Evolutionary conservation across 192 early-diverging fungal species (phyloP).

Genomic region (Umbelopsis sp.): DNA sequence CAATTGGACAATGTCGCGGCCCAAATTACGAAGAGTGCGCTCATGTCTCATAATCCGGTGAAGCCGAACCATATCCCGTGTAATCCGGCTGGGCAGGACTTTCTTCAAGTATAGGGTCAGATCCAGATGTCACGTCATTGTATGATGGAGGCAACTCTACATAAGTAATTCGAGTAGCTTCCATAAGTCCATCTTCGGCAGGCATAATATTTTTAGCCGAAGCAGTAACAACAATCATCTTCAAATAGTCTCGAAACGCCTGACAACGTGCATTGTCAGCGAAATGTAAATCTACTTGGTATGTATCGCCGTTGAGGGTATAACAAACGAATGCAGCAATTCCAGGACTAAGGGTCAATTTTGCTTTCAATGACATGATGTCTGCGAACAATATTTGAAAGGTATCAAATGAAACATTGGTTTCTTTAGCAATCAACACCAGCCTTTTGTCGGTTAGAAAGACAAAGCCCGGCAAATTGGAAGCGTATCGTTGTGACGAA

Average conservation of each 20-base stretch:
- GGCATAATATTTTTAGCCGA: neutral
- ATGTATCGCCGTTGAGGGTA: neutral
- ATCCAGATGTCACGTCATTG: neutral
- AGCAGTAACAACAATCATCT: conserved; percentile 14
- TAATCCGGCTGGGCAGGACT: neutral
- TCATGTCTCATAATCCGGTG: neutral
- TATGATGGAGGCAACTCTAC: conserved; percentile 3
- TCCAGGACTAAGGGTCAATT: neutral
- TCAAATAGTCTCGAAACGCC: conserved; percentile 4
- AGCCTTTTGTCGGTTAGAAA: conserved; percentile 1
- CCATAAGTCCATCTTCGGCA: neutral
- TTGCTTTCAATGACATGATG: neutral
- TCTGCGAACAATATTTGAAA: conserved; percentile 4
- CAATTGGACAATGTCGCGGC: no score
- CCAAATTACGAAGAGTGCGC: no score
- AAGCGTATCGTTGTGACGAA: neutral
- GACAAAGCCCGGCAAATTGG: neutral
- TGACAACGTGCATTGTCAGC: neutral
- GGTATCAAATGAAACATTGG: neutral
- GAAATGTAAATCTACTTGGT: neutral
- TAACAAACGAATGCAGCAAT: neutral
- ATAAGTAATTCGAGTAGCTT: neutral
- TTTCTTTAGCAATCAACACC: conserved; percentile 7
- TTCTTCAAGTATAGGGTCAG: conserved; percentile 14
- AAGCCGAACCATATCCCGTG: neutral